Evolutionary conservation across 23 red algal species (phyloP), one percentile per base, ranked within the genome.

Genomic region (Gracilaria caudata): DNA sequence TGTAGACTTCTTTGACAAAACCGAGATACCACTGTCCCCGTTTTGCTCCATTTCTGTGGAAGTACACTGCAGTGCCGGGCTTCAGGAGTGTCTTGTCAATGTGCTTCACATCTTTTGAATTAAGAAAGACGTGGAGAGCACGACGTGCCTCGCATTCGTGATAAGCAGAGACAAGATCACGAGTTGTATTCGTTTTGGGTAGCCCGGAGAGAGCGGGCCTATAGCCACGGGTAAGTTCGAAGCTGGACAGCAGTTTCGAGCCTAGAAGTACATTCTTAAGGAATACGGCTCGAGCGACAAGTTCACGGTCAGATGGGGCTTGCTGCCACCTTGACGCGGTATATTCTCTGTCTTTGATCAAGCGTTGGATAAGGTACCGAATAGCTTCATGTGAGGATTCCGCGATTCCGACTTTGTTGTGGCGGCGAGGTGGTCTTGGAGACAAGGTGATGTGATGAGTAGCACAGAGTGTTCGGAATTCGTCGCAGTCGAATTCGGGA

Each of bases 161-260:
- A 17, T 60, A 60, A 1, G 57, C 57, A 1, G 1, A 3, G 1
- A 60, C 28, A 1, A 60, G 2, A 28, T 60, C 49, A 2, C 19
- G 7, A 1, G 49, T 53, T 53, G 14, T 17, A 17, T 53, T 16
- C 8, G 49, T 17, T 17, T 53, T 53, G 1, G 49, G 49, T 8
- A 53, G 49, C 1, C 49, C 49, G 1, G 3, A 53, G 13, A 60
- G 21, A 4, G 57, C 57, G n/a, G 57, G 57, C 28, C 57, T 57
- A 55, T 82, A 82, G 9, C 78, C 78, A 41, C 46, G 55, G 3
- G 78, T 55, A 3, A 82, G 47, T 38, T 82, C 78, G 29, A 82
- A 81, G 54, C 51, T 82, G 13, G 16, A 38, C 24, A 82, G 17
- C 4, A 20, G 7, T 28, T 19, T 35, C 4, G 28, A 60, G 7